Evolutionary conservation across 352 stramenopile species (phyloP).

Genomic region (Globisporangium takayamanum): DNA sequence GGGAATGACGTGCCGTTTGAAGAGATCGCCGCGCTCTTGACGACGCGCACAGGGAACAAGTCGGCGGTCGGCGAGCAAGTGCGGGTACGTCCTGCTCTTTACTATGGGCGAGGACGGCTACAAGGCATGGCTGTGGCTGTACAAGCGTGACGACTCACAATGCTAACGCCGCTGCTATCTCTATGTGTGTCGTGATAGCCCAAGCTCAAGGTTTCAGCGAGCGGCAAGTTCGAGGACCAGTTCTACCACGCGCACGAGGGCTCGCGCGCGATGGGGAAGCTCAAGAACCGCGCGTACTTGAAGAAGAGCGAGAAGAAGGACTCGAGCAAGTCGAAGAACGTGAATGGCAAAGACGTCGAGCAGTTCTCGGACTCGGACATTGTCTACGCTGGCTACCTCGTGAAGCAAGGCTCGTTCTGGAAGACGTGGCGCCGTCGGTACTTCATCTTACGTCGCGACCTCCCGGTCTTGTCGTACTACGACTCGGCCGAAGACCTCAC

Average conservation of each 20-base stretch:
- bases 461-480: constrained; percentile 78
- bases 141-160: background rate
- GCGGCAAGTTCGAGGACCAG: constrained; percentile 80
- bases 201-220: constrained; percentile 73
- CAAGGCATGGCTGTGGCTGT: too few species aligned
- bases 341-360: constrained; percentile 72
- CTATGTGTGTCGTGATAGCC: constrained; percentile 23
- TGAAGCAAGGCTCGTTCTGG: constrained; percentile 87
- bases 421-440: constrained; percentile 79
- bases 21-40: constrained; percentile 15
- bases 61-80: constrained; percentile 11
- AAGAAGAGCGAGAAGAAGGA: constrained; percentile 37
- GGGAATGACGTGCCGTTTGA: constrained; percentile 17
- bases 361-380: constrained; percentile 86
- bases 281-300: constrained; percentile 70
- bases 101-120: too few species aligned
- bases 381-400: constrained; percentile 65
- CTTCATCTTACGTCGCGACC: constrained; percentile 75
- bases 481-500: constrained; percentile 65
- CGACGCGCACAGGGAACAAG: constrained; percentile 1
- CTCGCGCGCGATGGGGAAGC: constrained; percentile 69
- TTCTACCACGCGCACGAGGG: constrained; percentile 80
- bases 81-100: constrained; percentile 3
- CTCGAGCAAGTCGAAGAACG: constrained; percentile 31
- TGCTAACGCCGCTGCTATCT: background rate